Evolutionary conservation across 108 stramenopile species (phyloP).

Genomic region (Craspedostauros australis): DNA sequence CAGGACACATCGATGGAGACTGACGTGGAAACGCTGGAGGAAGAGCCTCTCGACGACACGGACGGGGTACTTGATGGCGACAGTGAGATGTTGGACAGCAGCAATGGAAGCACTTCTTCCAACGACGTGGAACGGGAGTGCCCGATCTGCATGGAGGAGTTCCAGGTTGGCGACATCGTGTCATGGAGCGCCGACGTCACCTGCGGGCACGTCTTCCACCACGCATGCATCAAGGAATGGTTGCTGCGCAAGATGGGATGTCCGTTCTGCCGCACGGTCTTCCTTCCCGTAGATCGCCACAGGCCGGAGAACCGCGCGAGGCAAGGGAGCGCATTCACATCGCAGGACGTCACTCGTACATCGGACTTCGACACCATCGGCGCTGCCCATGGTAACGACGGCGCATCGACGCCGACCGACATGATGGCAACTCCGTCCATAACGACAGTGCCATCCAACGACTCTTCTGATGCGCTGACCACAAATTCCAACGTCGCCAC

Average conservation of each 20-base stretch:
- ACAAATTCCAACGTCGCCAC: no score
- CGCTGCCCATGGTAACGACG: no score
- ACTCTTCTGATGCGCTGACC: no score
- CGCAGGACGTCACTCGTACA: no score
- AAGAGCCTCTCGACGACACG: no score
- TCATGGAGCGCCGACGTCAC: conserved; percentile 31
- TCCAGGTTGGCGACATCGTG: conserved; percentile 32
- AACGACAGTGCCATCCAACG: no score
- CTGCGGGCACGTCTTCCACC: conserved; percentile 58
- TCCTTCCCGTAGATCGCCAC: conserved; percentile 37
- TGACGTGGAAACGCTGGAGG: not conserved
- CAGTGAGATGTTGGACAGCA: not conserved
- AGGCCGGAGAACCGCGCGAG: no score
- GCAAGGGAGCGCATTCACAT: no score
- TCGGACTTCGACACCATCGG: no score
- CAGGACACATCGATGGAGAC: not conserved
- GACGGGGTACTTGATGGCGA: no score
- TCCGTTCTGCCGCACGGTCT: conserved; percentile 35
- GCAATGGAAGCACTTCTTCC: not conserved
- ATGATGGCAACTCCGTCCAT: no score
- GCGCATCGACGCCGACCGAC: no score
- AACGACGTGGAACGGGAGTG: conserved; percentile 21
- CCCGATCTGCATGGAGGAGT: conserved; percentile 47
- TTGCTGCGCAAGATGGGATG: conserved; percentile 31
- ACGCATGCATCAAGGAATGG: conserved; percentile 52